phyloP scores from a whole-genome alignment of 345 rosid species.

The sweet orange (Citrus sinensis) region DNA sequence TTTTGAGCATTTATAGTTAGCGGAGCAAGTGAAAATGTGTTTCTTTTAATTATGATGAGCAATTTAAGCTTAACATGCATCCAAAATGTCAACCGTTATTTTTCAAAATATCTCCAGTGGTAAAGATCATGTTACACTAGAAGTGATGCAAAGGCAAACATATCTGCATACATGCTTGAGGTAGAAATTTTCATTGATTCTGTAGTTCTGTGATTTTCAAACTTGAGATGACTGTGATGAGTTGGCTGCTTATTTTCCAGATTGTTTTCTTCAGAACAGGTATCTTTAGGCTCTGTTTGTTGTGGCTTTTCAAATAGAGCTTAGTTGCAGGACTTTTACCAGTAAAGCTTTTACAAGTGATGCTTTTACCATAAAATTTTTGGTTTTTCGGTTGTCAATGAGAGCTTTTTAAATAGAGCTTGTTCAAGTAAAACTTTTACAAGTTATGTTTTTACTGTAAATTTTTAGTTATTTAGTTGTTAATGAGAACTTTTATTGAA shows the following conservation, averaged over 20 bases:
- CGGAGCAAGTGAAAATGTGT: background rate
- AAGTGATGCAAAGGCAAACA: background rate
- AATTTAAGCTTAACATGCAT: background rate
- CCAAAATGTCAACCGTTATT: background rate
- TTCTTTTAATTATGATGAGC: background rate
- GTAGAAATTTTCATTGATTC: background rate
- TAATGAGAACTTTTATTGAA: no score
- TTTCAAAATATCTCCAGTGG: background rate
- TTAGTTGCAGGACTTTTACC: no score
- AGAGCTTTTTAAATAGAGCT: no score
- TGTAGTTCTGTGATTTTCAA: background rate
- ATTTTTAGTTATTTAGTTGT: no score
- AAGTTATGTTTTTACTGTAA: no score
- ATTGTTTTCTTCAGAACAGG: background rate
- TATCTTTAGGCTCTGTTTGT: no score
- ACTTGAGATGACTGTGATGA: background rate
- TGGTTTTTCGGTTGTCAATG: no score
- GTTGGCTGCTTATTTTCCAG: background rate
- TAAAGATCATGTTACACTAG: background rate
- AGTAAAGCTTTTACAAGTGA: no score
- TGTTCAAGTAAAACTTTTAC: no score
- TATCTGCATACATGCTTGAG: background rate
- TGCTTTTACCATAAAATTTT: no score
- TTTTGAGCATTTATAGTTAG: background rate
- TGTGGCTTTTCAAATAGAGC: no score